Conservation (phyloP, 495 filamentous ascomycete genomes). For the Hyaloscypha finlandica region DNA sequence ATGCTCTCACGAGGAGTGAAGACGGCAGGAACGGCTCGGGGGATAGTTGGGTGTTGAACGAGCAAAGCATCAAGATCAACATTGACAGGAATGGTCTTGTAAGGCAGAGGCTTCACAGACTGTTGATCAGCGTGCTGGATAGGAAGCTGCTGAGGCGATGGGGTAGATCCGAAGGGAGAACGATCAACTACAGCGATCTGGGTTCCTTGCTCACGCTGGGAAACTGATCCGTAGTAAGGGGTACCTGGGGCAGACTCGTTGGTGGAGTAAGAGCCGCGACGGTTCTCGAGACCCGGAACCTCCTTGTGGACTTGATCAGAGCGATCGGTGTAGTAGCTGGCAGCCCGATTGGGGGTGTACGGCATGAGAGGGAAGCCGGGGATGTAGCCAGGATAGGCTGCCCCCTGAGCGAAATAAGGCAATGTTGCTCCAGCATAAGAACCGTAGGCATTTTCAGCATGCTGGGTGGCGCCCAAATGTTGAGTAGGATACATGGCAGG, state of each 20-base stretch:
- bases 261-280: constrained; percentile 67
- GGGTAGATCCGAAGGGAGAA: constrained; percentile 60
- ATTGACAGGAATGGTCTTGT: constrained; percentile 51
- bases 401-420: constrained; percentile 35
- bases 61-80: constrained; percentile 71
- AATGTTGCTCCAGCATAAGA: constrained; percentile 20
- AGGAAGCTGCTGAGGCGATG: constrained; percentile 63
- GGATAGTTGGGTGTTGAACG: constrained; percentile 76
- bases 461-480: constrained; percentile 22
- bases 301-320: constrained; percentile 44
- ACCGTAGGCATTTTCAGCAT: constrained; percentile 29
- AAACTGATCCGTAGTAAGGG: constrained; percentile 57
- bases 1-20: constrained; percentile 72
- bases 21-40: constrained; percentile 83
- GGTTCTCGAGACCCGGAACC: constrained; percentile 60
- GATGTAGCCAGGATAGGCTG: constrained; percentile 38
- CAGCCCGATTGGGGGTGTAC: constrained; percentile 47
- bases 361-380: constrained; percentile 42
- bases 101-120: constrained; percentile 48
- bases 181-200: constrained; percentile 60
- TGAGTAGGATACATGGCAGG: constrained; percentile 33
- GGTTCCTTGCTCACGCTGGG: constrained; percentile 50
- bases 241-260: constrained; percentile 66
- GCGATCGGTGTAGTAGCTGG: constrained; percentile 35
- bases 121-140: constrained; percentile 42